phyloP scores from a whole-genome alignment of 441 rosid genomes.

The Lagerstroemia fauriei region DNA sequence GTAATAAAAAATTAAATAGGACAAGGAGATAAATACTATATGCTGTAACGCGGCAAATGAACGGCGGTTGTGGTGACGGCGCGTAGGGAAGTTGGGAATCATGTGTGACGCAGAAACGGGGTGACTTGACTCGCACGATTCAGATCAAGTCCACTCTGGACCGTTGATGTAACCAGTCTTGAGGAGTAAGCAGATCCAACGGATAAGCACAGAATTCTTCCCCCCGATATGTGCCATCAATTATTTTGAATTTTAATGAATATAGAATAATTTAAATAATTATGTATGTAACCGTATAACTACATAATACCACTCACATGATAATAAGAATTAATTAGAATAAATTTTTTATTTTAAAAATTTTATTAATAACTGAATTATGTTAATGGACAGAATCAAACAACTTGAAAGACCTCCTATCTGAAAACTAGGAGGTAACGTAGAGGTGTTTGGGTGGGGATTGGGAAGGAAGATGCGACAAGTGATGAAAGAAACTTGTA shows the following conservation, averaged over 20 bases:
- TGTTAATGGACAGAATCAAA: too few species aligned
- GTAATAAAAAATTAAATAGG: background rate
- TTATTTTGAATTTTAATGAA: background rate
- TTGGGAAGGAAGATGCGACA: background rate
- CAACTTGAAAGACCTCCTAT: too few species aligned
- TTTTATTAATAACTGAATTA: too few species aligned
- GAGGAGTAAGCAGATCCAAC: background rate
- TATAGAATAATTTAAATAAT: too few species aligned
- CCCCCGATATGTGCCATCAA: too few species aligned
- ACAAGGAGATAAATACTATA: background rate
- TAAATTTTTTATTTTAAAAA: too few species aligned
- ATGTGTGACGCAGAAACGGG: background rate
- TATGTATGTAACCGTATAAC: too few species aligned
- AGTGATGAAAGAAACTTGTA: background rate
- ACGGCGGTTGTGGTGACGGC: background rate
- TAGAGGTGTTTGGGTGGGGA: too few species aligned
- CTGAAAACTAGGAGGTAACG: too few species aligned
- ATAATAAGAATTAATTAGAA: too few species aligned
- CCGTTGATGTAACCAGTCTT: background rate
- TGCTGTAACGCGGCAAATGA: constrained; percentile 10
- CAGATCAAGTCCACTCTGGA: background rate
- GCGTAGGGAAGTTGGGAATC: background rate
- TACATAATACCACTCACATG: too few species aligned
- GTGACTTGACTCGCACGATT: background rate
- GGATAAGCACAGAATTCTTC: background rate